phyloP scores from a whole-genome alignment of 2,329 filamentous ascomycete species.

The Davidsoniella virescens region DNA sequence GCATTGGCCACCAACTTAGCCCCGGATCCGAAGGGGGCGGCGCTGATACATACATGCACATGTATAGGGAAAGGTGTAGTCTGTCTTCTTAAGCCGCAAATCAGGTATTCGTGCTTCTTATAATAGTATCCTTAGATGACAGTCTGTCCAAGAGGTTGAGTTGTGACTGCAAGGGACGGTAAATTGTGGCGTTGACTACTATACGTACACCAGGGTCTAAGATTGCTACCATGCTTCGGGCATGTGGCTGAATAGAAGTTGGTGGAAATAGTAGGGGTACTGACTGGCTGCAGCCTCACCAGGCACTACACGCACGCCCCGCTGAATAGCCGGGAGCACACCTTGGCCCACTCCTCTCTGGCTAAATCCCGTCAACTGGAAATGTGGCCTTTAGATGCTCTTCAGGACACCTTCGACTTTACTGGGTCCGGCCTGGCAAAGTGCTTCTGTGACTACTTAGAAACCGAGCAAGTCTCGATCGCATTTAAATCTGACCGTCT shows the following conservation, averaged over 20 bases:
- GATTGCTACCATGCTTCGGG: too few relatives aligned
- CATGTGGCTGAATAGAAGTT: too few relatives aligned
- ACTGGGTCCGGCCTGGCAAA: conserved; percentile 22
- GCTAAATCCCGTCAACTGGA: conserved; percentile 19
- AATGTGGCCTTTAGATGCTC: conserved; percentile 29
- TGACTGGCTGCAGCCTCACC: background rate
- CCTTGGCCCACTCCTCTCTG: background rate
- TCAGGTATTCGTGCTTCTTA: background rate
- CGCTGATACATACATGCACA: too few relatives aligned
- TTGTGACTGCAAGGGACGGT: conserved; percentile 5
- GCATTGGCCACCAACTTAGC: too few relatives aligned
- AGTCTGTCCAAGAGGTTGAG: conserved; percentile 2
- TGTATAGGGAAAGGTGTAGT: background rate
- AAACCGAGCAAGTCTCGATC: too few relatives aligned
- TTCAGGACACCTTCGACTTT: conserved; percentile 13
- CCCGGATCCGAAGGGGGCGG: too few relatives aligned
- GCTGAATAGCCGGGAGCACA: background rate
- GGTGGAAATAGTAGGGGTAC: too few relatives aligned
- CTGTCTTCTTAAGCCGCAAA: background rate
- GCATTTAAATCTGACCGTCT: conserved; percentile 1
- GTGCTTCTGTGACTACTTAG: background rate
- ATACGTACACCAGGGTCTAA: background rate
- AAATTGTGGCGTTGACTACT: background rate
- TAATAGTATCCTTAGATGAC: background rate
- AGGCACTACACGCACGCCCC: conserved; percentile 1